A percentile compares a stretch with the other conserved stretches of the same genome.
phyloP scores from a whole-genome alignment of 805 yeast genomes.

The Suhomyces faveliae region DNA sequence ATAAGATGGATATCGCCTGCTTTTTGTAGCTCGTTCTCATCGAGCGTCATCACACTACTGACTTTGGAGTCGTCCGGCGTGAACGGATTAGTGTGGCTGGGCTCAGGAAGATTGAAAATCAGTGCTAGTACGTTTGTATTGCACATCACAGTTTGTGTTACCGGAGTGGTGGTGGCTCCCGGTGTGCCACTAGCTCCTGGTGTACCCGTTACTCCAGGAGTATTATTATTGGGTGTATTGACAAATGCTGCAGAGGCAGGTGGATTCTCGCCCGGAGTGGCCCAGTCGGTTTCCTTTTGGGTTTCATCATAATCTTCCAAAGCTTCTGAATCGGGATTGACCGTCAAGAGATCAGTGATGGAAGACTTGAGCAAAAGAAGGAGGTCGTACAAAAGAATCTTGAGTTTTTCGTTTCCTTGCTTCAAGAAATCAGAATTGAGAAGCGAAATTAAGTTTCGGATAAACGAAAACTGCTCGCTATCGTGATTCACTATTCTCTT shows the following conservation, averaged over 20 bases:
- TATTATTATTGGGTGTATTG: not conserved
- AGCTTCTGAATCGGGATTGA: constrained; percentile 1
- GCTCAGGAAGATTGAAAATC: constrained; percentile 34
- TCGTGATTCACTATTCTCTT: constrained; percentile 40
- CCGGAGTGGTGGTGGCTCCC: not conserved
- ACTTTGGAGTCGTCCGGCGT: constrained; percentile 15
- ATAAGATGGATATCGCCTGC: constrained; percentile 34
- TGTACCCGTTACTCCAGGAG: not conserved
- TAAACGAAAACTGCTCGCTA: constrained; percentile 44
- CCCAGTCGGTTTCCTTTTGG: constrained; percentile 3
- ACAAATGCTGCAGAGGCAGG: not conserved
- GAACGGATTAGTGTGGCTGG: constrained; percentile 21
- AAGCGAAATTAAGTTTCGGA: constrained; percentile 47
- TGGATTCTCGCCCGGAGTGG: not conserved
- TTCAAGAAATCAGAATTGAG: constrained; percentile 43
- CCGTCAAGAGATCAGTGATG: constrained; percentile 20
- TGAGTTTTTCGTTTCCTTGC: constrained; percentile 43
- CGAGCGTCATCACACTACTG: constrained; percentile 24
- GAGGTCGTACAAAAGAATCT: constrained; percentile 59
- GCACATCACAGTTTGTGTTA: not conserved
- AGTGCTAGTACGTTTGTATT: constrained; percentile 4
- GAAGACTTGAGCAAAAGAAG: constrained; percentile 51
- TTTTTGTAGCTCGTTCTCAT: constrained; percentile 29
- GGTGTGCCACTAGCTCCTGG: not conserved
- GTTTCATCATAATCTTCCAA: constrained; percentile 1